Conservation (phyloP, 345 rosid genomes). For the Gossypium turneri region DNA sequence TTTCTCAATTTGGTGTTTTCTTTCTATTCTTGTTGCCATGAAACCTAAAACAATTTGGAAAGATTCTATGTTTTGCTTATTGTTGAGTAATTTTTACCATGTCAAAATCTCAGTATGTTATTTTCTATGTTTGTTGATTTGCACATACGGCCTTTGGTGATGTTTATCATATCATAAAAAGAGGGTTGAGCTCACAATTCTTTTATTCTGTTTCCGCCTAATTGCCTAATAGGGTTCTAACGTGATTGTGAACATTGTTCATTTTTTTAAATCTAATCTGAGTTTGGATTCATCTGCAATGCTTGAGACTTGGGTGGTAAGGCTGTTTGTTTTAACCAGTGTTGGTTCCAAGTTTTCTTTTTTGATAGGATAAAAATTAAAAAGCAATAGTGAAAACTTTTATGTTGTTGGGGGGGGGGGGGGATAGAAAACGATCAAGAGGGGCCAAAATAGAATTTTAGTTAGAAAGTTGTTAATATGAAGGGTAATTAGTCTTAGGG, state of each 20-base stretch:
- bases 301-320: no score
- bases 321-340: no score
- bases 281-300: no score
- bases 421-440: no score
- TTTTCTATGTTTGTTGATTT: background rate
- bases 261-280: background rate
- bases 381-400: no score
- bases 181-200: background rate
- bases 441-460: no score
- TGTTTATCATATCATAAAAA: background rate
- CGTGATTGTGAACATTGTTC: background rate
- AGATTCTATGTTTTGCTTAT: background rate
- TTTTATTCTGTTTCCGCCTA: background rate
- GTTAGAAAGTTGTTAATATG: no score
- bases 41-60: conserved; percentile 14
- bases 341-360: no score
- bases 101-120: background rate
- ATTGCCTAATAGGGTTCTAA: background rate
- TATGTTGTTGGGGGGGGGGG: no score
- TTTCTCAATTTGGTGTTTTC: background rate
- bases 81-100: background rate
- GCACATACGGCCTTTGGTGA: background rate
- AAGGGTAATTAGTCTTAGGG: no score
- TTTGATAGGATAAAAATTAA: no score
- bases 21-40: conserved; percentile 16